These are phyloP conservation scores for Lepidium campestre DNA, from an alignment of 441 rosid species.

Conservation along the genomic window DNA sequence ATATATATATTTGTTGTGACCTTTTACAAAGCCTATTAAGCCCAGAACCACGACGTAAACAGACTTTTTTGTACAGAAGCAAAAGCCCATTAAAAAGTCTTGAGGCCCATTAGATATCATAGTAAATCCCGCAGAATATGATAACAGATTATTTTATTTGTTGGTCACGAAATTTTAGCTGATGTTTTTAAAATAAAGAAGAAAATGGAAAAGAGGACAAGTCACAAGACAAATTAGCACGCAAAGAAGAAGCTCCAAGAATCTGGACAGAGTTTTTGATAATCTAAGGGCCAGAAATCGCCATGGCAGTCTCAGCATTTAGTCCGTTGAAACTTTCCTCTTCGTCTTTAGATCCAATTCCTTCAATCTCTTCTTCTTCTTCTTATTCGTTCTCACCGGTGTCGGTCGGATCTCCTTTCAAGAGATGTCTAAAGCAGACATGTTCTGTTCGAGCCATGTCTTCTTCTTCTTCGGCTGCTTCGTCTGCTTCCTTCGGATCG, in stretches of 20 bases:
- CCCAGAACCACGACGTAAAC: neutral
- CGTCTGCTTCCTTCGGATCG: constrained; percentile 65
- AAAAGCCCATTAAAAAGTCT: neutral
- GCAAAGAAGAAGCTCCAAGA: constrained; percentile 17
- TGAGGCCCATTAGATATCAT: neutral
- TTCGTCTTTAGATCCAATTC: constrained; percentile 17
- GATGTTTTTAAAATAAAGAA: neutral
- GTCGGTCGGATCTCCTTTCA: constrained; percentile 22
- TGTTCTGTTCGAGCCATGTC: constrained; percentile 35
- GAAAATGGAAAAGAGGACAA: neutral
- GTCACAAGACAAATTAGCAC: constrained; percentile 1
- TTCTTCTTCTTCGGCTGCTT: constrained; percentile 20
- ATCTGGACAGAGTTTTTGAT: constrained; percentile 9
- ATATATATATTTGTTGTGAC: neutral
- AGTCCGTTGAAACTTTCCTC: constrained; percentile 16
- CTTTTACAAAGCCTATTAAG: neutral
- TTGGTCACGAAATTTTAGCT: neutral
- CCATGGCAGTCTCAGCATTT: constrained; percentile 30
- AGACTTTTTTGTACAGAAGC: neutral
- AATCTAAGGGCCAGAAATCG: neutral
- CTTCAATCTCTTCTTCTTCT: constrained; percentile 14
- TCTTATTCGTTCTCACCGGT: constrained; percentile 9
- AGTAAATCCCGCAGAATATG: neutral
- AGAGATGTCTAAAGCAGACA: constrained; percentile 23
- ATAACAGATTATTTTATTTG: neutral